Conservation (phyloP, 352 stramenopile genomes). For the Pythium sp. region DNA sequence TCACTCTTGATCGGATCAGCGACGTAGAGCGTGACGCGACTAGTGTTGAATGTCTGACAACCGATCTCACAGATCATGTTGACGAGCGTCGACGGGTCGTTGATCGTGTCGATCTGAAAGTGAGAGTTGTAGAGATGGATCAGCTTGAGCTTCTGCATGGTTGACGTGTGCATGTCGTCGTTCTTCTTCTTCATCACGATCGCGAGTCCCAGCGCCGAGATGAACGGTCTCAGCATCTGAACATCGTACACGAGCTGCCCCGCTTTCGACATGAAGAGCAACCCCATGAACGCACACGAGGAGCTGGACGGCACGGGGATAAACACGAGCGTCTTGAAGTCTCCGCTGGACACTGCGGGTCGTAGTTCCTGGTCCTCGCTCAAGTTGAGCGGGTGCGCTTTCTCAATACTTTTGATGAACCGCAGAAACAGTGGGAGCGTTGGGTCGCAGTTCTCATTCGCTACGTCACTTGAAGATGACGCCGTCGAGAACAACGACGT, state of each 20-base stretch:
- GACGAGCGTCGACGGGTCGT: constrained; percentile 66
- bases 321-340: constrained; percentile 35
- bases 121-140: constrained; percentile 62
- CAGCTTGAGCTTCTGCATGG: constrained; percentile 64
- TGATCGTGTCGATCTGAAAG: constrained; percentile 65
- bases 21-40: constrained; percentile 68
- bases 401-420: constrained; percentile 39
- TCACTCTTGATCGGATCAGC: constrained; percentile 73
- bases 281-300: constrained; percentile 7
- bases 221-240: constrained; percentile 44
- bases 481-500: constrained; percentile 16
- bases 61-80: constrained; percentile 74
- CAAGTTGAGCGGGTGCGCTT: constrained; percentile 35
- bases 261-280: constrained; percentile 13
- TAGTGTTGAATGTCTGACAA: constrained; percentile 65
- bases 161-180: constrained; percentile 57
- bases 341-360: constrained; percentile 17
- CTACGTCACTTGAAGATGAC: neutral
- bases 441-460: neutral
- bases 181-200: constrained; percentile 51
- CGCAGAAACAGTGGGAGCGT: constrained; percentile 29
- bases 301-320: constrained; percentile 46
- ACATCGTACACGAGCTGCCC: constrained; percentile 15
- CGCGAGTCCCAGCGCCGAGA: constrained; percentile 41
- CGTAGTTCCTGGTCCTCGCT: constrained; percentile 30